phyloP scores from a whole-genome alignment of 805 yeast genomes.

The Deakozyma indianensis region DNA sequence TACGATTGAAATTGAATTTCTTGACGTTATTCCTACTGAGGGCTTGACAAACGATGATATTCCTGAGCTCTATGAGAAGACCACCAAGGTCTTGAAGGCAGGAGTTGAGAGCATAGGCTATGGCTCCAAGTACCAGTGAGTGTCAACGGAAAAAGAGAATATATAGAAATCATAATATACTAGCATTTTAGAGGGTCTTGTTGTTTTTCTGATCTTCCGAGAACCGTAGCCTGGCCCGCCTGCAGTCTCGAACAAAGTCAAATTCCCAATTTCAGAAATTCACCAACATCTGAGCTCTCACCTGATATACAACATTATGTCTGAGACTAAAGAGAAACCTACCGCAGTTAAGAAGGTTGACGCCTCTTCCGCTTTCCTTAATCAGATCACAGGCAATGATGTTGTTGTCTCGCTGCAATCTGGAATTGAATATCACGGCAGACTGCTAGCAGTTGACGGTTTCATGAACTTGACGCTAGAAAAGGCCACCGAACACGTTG shows the following conservation, averaged over 20 bases:
- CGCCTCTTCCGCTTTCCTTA: constrained; percentile 66
- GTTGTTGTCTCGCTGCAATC: constrained; percentile 77
- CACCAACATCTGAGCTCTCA: no score
- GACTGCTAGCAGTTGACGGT: constrained; percentile 82
- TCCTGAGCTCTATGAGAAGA: constrained; percentile 37
- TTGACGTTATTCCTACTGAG: constrained; percentile 66
- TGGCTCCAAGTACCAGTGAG: background rate
- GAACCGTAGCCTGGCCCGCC: no score
- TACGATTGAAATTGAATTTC: constrained; percentile 58
- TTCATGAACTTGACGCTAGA: constrained; percentile 90
- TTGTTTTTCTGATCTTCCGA: no score
- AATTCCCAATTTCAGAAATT: no score
- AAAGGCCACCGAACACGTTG: constrained; percentile 51
- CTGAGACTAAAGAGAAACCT: no score
- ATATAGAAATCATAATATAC: no score
- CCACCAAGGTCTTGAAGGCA: constrained; percentile 11
- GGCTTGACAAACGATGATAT: constrained; percentile 63
- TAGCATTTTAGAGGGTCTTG: no score
- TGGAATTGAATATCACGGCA: constrained; percentile 73
- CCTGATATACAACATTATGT: no score
- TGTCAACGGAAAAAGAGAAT: no score
- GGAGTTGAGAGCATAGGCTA: background rate
- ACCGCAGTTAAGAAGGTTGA: background rate
- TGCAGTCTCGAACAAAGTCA: no score
- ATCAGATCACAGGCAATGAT: constrained; percentile 61